These are phyloP conservation scores for Pichia sp. DNA, from an alignment of 1,139 yeast genomes.

Conservation along the genomic window DNA sequence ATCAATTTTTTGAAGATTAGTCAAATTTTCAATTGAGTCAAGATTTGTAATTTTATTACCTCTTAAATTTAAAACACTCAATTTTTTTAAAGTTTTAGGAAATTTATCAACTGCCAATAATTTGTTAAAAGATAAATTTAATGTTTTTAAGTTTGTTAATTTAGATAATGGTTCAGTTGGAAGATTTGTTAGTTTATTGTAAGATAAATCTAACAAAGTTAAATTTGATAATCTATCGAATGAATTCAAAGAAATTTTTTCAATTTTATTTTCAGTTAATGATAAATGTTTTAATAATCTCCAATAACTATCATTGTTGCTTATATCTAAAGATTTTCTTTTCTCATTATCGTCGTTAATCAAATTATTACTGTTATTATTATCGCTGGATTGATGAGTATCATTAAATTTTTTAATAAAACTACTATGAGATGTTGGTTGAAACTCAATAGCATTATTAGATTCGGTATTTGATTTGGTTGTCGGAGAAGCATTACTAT, in stretches of 20 bases:
- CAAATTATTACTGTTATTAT: background rate
- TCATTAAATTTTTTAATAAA: background rate
- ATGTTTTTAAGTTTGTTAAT: slow-evolving; percentile 43
- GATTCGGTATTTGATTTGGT: background rate
- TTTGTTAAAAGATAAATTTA: slow-evolving; percentile 53
- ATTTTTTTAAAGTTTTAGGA: slow-evolving; percentile 36
- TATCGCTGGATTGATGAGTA: background rate
- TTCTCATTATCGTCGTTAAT: background rate
- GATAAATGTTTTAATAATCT: slow-evolving; percentile 50
- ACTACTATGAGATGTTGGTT: too few species aligned
- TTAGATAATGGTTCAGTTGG: slow-evolving; percentile 49
- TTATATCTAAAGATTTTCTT: too few species aligned
- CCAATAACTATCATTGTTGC: slow-evolving; percentile 34
- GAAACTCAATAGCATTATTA: too few species aligned
- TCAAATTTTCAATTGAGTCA: slow-evolving; percentile 45
- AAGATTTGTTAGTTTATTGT: slow-evolving; percentile 43
- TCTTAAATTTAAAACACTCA: slow-evolving; percentile 49
- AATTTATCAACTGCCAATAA: slow-evolving; percentile 38
- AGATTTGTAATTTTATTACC: slow-evolving; percentile 44
- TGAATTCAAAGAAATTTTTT: slow-evolving; percentile 38
- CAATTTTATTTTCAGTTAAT: slow-evolving; percentile 49
- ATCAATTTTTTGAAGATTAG: slow-evolving; percentile 48
- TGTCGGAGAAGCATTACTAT: background rate
- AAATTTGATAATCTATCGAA: slow-evolving; percentile 47
- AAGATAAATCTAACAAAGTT: slow-evolving; percentile 53